Conservation (phyloP, 2,329 filamentous ascomycete genomes). For the Alternaria arbusti region DNA sequence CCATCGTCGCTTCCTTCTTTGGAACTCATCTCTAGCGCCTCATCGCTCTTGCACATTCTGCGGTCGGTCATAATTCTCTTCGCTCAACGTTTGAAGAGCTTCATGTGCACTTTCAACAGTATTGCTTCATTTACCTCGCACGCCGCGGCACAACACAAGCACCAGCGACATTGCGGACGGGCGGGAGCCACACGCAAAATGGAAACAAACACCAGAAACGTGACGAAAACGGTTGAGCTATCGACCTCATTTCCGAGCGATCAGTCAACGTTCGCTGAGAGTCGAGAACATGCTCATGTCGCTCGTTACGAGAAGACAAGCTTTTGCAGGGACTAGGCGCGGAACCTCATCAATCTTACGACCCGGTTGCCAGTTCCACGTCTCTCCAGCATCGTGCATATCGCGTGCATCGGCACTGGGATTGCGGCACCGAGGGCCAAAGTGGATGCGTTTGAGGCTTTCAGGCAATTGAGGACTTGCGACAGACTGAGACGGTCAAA, state of each 20-base stretch:
- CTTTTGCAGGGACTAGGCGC: slow-evolving; percentile 5
- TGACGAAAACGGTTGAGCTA: slow-evolving; percentile 3
- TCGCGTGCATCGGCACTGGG: background rate
- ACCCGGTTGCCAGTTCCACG: background rate
- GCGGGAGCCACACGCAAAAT: background rate
- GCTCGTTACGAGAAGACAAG: background rate
- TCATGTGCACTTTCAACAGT: slow-evolving; percentile 5
- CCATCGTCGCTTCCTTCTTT: background rate
- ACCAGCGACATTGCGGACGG: background rate
- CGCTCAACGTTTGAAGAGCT: background rate
- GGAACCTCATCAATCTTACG: slow-evolving; percentile 11
- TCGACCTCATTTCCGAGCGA: slow-evolving; percentile 17
- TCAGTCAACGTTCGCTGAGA: slow-evolving; percentile 8
- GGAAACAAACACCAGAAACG: background rate
- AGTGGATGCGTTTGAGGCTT: background rate
- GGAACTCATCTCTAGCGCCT: background rate
- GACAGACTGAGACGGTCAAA: slow-evolving; percentile 2
- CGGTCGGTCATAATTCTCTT: background rate
- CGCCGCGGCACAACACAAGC: slow-evolving; percentile 1
- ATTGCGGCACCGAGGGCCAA: slow-evolving; percentile 6
- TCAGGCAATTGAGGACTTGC: background rate
- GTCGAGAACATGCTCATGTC: slow-evolving; percentile 8
- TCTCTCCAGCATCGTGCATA: background rate
- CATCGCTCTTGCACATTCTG: background rate
- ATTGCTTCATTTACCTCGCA: slow-evolving; percentile 12